Evolutionary conservation across 371 early-diverging fungal genomes (phyloP).

Genomic region (Chytridiales sp.): DNA sequence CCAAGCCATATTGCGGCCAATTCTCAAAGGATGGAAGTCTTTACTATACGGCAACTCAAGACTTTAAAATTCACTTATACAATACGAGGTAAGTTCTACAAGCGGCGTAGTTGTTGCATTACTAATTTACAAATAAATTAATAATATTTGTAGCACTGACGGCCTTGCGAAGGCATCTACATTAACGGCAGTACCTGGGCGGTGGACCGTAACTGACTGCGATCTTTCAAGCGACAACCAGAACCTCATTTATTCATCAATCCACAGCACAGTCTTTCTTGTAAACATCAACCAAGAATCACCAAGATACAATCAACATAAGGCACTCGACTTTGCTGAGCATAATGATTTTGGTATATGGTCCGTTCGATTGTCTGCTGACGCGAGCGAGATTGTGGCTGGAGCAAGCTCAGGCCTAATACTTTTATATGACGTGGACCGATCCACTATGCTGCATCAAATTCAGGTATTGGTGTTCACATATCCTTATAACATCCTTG

Average conservation of each 20-base stretch:
- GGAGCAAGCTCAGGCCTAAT: slow-evolving; percentile 46
- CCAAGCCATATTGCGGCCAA: slow-evolving; percentile 50
- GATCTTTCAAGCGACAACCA: slow-evolving; percentile 42
- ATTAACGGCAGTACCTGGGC: slow-evolving; percentile 42
- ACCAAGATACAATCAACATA: not conserved
- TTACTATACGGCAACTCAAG: slow-evolving; percentile 53
- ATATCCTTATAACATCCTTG: not conserved
- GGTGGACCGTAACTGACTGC: slow-evolving; percentile 59
- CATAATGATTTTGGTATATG: slow-evolving; percentile 44
- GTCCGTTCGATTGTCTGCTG: slow-evolving; percentile 62
- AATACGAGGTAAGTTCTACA: slow-evolving; percentile 35
- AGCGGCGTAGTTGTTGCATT: not conserved
- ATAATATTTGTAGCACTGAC: not conserved
- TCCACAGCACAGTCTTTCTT: slow-evolving; percentile 54
- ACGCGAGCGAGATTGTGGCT: slow-evolving; percentile 60
- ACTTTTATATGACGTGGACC: slow-evolving; percentile 58
- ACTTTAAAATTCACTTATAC: slow-evolving; percentile 54
- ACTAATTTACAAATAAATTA: not conserved
- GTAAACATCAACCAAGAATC: slow-evolving; percentile 13
- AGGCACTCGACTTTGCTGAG: not conserved
- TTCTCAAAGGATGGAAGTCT: slow-evolving; percentile 42
- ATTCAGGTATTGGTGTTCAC: not conserved
- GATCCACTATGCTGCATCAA: slow-evolving; percentile 49
- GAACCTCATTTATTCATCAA: slow-evolving; percentile 58
- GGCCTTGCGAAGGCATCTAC: slow-evolving; percentile 29